A percentile compares a stretch with the other conserved stretches of the same genome.
phyloP scores from a whole-genome alignment of 2,329 filamentous ascomycete genomes.

The Claviceps sp. region DNA sequence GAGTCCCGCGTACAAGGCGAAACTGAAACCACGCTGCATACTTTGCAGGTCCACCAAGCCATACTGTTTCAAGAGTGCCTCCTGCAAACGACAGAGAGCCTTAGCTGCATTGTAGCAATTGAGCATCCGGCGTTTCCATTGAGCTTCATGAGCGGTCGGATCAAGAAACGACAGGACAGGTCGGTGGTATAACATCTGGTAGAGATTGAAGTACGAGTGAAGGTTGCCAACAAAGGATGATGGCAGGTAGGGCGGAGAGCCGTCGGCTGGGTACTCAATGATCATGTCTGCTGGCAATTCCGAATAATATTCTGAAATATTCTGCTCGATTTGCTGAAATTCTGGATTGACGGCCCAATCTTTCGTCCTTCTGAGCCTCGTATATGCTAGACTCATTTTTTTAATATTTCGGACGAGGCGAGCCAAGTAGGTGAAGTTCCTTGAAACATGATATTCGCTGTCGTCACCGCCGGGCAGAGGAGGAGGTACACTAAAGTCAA shows the following conservation, averaged over 20 bases:
- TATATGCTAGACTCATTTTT: conserved; percentile 62
- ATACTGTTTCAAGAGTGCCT: conserved; percentile 63
- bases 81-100: conserved; percentile 72
- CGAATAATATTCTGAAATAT: conserved; percentile 61
- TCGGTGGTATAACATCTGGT: conserved; percentile 73
- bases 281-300: conserved; percentile 69
- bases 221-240: conserved; percentile 83
- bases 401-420: conserved; percentile 67
- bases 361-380: conserved; percentile 58
- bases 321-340: conserved; percentile 65
- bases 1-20: conserved; percentile 83
- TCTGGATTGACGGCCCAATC: conserved; percentile 82
- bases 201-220: conserved; percentile 78
- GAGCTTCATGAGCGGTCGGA: conserved; percentile 52
- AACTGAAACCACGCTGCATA: conserved; percentile 91
- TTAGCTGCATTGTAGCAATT: conserved; percentile 78
- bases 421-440: conserved; percentile 73
- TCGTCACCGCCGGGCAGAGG: conserved; percentile 56
- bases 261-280: conserved; percentile 64
- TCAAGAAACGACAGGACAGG: conserved; percentile 73
- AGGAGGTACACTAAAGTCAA: conserved; percentile 58
- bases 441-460: conserved; percentile 61
- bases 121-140: conserved; percentile 81
- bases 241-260: conserved; percentile 68
- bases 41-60: conserved; percentile 71